Conservation (phyloP, 2,329 filamentous ascomycete species). For the Pseudonectria buxi region DNA sequence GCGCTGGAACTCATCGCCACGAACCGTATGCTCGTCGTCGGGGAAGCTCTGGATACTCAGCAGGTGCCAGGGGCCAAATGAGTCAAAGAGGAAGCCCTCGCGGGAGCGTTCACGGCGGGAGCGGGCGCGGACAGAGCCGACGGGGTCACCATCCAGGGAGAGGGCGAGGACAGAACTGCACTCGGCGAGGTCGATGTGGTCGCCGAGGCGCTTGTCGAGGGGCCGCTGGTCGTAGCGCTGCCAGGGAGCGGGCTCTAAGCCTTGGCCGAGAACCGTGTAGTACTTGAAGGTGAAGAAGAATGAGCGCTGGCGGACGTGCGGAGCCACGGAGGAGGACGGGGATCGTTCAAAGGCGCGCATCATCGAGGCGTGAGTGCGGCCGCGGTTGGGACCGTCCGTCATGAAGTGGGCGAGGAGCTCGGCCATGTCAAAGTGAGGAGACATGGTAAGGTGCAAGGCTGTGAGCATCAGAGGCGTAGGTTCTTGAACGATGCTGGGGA, state of each 20-base stretch:
- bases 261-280: slow-evolving; percentile 52
- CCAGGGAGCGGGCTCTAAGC: slow-evolving; percentile 52
- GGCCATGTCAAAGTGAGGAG: slow-evolving; percentile 54
- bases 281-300: slow-evolving; percentile 62
- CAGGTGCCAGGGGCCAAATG: slow-evolving; percentile 55
- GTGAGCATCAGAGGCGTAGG: slow-evolving; percentile 54
- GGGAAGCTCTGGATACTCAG: slow-evolving; percentile 53
- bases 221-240: slow-evolving; percentile 47
- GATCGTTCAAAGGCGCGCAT: slow-evolving; percentile 39
- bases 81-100: slow-evolving; percentile 49
- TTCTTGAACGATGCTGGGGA: slow-evolving; percentile 48
- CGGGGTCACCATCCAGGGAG: slow-evolving; percentile 45
- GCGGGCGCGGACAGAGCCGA: slow-evolving; percentile 42
- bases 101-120: slow-evolving; percentile 40
- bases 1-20: slow-evolving; percentile 45
- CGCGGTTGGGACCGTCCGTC: slow-evolving; percentile 36
- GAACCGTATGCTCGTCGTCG: slow-evolving; percentile 50
- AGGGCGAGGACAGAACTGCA: slow-evolving; percentile 55
- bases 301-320: slow-evolving; percentile 43
- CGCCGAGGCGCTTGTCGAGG: slow-evolving; percentile 28
- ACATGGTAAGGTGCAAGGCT: slow-evolving; percentile 52
- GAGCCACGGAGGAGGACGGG: slow-evolving; percentile 10
- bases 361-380: slow-evolving; percentile 41
- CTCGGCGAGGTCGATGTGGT: slow-evolving; percentile 53
- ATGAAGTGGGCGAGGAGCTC: slow-evolving; percentile 51